These are phyloP conservation scores for Candida oleophila DNA, from an alignment of 805 yeast genomes.

Conservation along the genomic window DNA sequence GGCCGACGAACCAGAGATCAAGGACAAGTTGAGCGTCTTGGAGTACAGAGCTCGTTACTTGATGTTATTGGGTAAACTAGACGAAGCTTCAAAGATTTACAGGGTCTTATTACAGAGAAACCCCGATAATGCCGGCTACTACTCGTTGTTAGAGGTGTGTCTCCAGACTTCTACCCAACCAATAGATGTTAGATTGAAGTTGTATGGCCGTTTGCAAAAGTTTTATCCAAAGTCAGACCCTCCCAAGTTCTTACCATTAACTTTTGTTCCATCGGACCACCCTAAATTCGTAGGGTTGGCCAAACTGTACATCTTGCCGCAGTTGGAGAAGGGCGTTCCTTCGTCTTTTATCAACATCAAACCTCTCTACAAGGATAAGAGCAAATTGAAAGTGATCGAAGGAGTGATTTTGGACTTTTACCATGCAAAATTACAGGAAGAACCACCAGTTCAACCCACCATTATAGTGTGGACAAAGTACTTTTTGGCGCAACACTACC, in stretches of 20 bases:
- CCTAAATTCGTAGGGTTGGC: slow-evolving; percentile 49
- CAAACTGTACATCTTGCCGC: slow-evolving; percentile 53
- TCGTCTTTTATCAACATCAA: slow-evolving; percentile 85
- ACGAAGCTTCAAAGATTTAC: slow-evolving; percentile 68
- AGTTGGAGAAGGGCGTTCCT: slow-evolving; percentile 81
- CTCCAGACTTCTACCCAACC: slow-evolving; percentile 51
- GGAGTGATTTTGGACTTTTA: slow-evolving; percentile 52
- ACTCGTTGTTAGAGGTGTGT: slow-evolving; percentile 62
- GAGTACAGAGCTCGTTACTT: slow-evolving; percentile 70
- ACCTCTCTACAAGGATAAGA: slow-evolving; percentile 60
- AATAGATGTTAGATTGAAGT: slow-evolving; percentile 47
- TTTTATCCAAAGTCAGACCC: slow-evolving; percentile 86
- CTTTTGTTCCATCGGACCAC: slow-evolving; percentile 57
- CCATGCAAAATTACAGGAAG: slow-evolving; percentile 17
- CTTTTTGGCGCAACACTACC: slow-evolving; percentile 76
- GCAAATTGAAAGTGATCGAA: slow-evolving; percentile 45
- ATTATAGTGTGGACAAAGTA: slow-evolving; percentile 67
- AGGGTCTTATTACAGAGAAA: slow-evolving; percentile 76
- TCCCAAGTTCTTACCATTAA: slow-evolving; percentile 73
- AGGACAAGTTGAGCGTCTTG: slow-evolving; percentile 58
- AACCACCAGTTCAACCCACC: slow-evolving; percentile 40
- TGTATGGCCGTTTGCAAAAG: slow-evolving; percentile 63
- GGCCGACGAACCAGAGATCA: slow-evolving; percentile 46
- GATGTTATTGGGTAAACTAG: slow-evolving; percentile 50
- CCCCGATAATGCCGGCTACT: slow-evolving; percentile 75